Percentiles rank a stretch among this genome's conserved stretches.
Conservation (phyloP, 1,284 basidiomycete genomes). For the Malassezia globosa region DNA sequence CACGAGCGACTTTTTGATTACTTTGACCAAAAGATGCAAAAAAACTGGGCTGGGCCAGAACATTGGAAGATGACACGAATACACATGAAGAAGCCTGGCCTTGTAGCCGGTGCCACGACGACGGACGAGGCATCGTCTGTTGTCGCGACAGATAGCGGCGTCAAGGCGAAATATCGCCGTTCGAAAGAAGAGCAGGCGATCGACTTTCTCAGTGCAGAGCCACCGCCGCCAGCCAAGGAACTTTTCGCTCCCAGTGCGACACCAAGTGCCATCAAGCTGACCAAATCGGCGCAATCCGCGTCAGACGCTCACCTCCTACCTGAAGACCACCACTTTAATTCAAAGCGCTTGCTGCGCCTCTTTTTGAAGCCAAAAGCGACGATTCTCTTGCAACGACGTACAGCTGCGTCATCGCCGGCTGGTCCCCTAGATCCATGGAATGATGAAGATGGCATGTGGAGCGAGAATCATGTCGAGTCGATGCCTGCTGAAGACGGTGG, state of each 20-base stretch:
- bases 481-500: constrained; percentile 51
- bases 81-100: neutral
- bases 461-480: neutral
- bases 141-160: neutral
- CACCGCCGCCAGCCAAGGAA: constrained; percentile 58
- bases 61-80: constrained; percentile 72
- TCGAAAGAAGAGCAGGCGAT: constrained; percentile 69
- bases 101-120: neutral
- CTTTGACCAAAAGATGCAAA: constrained; percentile 77
- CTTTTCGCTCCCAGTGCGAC: constrained; percentile 56
- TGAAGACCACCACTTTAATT: constrained; percentile 95
- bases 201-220: constrained; percentile 63
- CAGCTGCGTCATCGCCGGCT: constrained; percentile 54
- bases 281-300: constrained; percentile 41
- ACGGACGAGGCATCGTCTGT: neutral
- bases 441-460: constrained; percentile 48
- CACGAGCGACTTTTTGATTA: constrained; percentile 62
- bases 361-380: constrained; percentile 66
- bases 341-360: constrained; percentile 71
- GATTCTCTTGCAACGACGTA: constrained; percentile 53
- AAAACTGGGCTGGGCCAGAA: constrained; percentile 97
- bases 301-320: constrained; percentile 68
- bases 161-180: constrained; percentile 9
- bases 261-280: constrained; percentile 47
- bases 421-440: constrained; percentile 1